Conservation (phyloP, 148 eudicot species). For the Fagopyrum homotropicum region DNA sequence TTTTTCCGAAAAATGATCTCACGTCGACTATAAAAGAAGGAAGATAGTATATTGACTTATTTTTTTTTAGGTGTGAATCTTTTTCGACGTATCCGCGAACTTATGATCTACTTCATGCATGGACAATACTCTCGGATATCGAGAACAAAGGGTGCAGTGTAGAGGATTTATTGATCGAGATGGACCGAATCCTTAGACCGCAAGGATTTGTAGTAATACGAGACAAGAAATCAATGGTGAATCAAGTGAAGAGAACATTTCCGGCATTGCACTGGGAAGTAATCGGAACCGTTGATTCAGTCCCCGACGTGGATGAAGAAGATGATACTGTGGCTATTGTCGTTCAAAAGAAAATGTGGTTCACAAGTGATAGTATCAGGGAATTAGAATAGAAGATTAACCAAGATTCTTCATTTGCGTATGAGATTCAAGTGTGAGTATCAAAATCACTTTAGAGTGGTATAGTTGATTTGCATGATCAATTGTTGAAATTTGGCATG, state of each 20-base stretch:
- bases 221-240: conserved; percentile 29
- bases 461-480: background rate
- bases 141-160: conserved; percentile 35
- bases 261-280: conserved; percentile 35
- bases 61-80: conserved; percentile 33
- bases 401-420: background rate
- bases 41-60: background rate
- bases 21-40: too few species aligned
- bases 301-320: conserved; percentile 27
- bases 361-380: conserved; percentile 13
- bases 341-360: conserved; percentile 34
- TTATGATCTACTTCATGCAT: conserved; percentile 41
- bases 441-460: background rate
- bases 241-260: conserved; percentile 24
- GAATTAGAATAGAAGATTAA: conserved; percentile 17
- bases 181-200: conserved; percentile 41
- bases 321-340: conserved; percentile 24
- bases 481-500: background rate
- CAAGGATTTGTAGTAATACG: conserved; percentile 39
- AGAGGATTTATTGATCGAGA: conserved; percentile 37
- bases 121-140: conserved; percentile 30
- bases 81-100: conserved; percentile 44
- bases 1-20: background rate
- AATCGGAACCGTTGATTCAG: conserved; percentile 19
- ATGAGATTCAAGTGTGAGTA: background rate